Percentiles rank a stretch among this genome's conserved stretches.
Evolutionary conservation across 2,329 filamentous ascomycete genomes (phyloP).

Genomic region (Zymoseptoria crescenta): DNA sequence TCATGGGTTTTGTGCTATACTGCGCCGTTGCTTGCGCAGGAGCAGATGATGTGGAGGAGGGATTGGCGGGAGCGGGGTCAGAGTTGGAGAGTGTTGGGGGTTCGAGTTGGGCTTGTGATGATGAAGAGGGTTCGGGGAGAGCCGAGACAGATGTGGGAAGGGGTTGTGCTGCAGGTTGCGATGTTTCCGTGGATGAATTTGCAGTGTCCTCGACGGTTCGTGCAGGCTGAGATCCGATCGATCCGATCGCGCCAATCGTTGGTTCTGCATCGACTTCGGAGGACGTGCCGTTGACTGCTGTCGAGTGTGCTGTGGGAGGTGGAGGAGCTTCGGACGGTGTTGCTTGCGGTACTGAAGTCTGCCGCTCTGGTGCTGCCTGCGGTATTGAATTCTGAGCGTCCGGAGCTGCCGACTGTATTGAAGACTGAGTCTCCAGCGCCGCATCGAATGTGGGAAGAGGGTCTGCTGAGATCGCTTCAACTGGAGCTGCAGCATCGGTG

Average conservation of each 20-base stretch:
- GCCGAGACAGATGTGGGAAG: not conserved
- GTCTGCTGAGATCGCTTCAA: not conserved
- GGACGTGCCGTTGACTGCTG: not conserved
- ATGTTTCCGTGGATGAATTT: not conserved
- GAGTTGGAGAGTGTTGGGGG: not conserved
- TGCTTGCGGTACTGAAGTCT: not conserved
- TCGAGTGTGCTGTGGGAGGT: not conserved
- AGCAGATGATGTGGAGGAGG: conserved; percentile 16
- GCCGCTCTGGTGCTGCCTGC: not conserved
- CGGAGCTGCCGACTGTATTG: not conserved
- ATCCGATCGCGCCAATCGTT: not conserved
- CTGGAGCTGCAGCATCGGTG: not conserved
- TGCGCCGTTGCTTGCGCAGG: conserved; percentile 15
- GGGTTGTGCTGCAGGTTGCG: not conserved
- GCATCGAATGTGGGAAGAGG: not conserved
- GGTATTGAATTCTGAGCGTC: not conserved
- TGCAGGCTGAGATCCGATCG: not conserved
- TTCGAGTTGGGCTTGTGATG: not conserved
- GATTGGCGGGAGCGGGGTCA: conserved; percentile 1
- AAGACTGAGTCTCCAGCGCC: not conserved
- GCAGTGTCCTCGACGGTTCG: not conserved
- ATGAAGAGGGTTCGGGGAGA: conserved; percentile 15
- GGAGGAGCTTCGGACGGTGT: not conserved
- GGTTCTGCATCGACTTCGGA: conserved; percentile 3
- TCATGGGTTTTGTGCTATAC: conserved; percentile 44